Base-by-base conservation (phyloP, 2,329 filamentous ascomycete species). In the Cercospora citrullina region DNA sequence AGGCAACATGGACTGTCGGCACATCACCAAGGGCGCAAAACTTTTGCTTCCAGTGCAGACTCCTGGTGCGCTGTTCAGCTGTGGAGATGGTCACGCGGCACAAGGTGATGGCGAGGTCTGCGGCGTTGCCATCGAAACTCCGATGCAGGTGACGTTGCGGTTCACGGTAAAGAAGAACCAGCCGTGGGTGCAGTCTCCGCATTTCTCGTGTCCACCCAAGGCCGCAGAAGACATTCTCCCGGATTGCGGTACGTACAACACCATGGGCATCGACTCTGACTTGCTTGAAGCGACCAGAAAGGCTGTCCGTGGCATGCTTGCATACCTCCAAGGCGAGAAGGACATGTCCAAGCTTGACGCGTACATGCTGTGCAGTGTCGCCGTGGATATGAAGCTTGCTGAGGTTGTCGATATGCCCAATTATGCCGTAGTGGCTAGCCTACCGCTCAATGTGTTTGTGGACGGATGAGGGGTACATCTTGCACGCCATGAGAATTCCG, bases 321-420 rank as follows among this genome's bases (percentile, higher is more conserved):
- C 48, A 5, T 72, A 69, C 18, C 45, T 72, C 21, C 67, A 66
- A 12, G 63, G 48, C 4, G 55, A 59, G 60, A 68, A 65, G 36
- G 64, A 62, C 4, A 59, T 72, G 48, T 64, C 60, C 4, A 64
- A 62, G 23, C 64, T 60, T 1, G 71, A 72, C n/a, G 71, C 71
- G 10, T 72, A 72, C 45, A 69, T 72, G 69, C 67, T 72, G n/a
- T 72, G 69, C 31, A 69, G 67, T 31, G 67, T 72, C 4, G 71
- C 68, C 23, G 71, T 67, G 26, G 66, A 69, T 59, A 39, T 72
- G 57, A 69, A 61, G 36, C 66, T 71, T 12, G 69, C 67, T 2
- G 71, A 71, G 58, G 65, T 72, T 8, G 71, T 72, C 8, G 71
- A 72, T 45, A 71, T 72, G 71, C 71, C 71, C 16, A 72, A 72